Conservation (phyloP, 192 early-diverging fungal genomes). For the Kickxella alabastrina region DNA sequence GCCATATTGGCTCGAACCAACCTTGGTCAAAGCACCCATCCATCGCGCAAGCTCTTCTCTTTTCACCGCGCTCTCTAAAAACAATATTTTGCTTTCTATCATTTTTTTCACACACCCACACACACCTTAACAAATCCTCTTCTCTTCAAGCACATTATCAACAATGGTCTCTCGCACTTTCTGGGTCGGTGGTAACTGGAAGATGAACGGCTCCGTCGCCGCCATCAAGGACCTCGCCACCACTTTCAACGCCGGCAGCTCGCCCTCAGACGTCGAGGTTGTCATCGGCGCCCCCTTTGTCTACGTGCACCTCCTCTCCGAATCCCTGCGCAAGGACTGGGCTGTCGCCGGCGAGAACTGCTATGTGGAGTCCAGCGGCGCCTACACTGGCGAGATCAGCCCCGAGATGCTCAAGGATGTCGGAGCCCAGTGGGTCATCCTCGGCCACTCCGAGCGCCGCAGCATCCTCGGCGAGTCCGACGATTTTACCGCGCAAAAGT, state of each 20-base stretch:
- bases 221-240: conserved; percentile 73
- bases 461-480: conserved; percentile 86
- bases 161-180: conserved; percentile 65
- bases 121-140: no score
- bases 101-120: no score
- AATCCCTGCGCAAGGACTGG: conserved; percentile 74
- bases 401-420: conserved; percentile 96
- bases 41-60: no score
- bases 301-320: conserved; percentile 79
- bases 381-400: conserved; percentile 96
- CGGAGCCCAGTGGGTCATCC: conserved; percentile 89
- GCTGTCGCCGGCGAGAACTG: conserved; percentile 96
- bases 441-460: conserved; percentile 99
- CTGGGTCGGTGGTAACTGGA: conserved; percentile 89
- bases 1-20: no score
- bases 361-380: conserved; percentile 80
- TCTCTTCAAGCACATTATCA: neutral
- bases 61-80: no score
- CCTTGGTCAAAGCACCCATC: no score
- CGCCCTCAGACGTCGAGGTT: conserved; percentile 78
- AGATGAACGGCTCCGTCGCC: conserved; percentile 91
- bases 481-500: conserved; percentile 88
- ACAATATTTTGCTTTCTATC: no score
- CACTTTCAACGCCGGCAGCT: conserved; percentile 68
- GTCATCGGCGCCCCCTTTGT: conserved; percentile 93